Percentiles rank a stretch among this genome's conserved stretches.
These are phyloP conservation scores for Cladophialophora chaetospira DNA, from an alignment of 2,329 filamentous ascomycete species.

Conservation along the genomic window DNA sequence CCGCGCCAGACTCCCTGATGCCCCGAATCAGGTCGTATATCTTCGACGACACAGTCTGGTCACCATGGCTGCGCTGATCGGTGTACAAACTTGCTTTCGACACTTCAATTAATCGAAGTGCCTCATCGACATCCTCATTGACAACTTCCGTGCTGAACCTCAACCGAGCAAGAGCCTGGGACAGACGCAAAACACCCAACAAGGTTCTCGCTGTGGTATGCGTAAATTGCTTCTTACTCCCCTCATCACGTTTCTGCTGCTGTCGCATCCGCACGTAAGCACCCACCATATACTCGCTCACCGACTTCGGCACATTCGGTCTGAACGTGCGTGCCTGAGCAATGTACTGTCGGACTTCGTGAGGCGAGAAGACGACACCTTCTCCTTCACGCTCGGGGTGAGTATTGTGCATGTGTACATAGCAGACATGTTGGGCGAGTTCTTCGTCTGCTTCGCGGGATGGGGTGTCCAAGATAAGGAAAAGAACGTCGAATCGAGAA, in stretches of 20 bases:
- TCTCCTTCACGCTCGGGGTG: conserved; percentile 76
- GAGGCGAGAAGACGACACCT: conserved; percentile 80
- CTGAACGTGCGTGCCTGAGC: conserved; percentile 88
- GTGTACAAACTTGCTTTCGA: conserved; percentile 87
- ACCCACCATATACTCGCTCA: conserved; percentile 95
- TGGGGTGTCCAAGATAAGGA: conserved; percentile 93
- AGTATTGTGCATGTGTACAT: conserved; percentile 94
- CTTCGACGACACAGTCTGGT: conserved; percentile 79
- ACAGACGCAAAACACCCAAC: conserved; percentile 86
- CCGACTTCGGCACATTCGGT: conserved; percentile 77
- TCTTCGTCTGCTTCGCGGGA: conserved; percentile 87
- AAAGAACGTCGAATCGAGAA: conserved; percentile 95
- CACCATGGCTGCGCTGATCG: conserved; percentile 63
- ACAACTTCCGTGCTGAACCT: conserved; percentile 84
- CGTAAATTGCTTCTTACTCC: conserved; percentile 85
- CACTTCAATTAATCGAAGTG: conserved; percentile 84
- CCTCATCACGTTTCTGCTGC: conserved; percentile 87
- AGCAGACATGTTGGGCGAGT: conserved; percentile 90
- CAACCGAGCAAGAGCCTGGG: conserved; percentile 88
- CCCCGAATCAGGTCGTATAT: conserved; percentile 94
- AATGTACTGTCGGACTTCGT: conserved; percentile 94
- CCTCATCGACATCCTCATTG: conserved; percentile 93
- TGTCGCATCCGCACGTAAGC: conserved; percentile 95
- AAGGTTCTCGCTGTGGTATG: conserved; percentile 94
- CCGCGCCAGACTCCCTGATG: conserved; percentile 81